Evolutionary conservation across 495 filamentous ascomycete genomes (phyloP), one percentile per base, ranked within the genome.

Genomic region (Cercophora newfieldiana): DNA sequence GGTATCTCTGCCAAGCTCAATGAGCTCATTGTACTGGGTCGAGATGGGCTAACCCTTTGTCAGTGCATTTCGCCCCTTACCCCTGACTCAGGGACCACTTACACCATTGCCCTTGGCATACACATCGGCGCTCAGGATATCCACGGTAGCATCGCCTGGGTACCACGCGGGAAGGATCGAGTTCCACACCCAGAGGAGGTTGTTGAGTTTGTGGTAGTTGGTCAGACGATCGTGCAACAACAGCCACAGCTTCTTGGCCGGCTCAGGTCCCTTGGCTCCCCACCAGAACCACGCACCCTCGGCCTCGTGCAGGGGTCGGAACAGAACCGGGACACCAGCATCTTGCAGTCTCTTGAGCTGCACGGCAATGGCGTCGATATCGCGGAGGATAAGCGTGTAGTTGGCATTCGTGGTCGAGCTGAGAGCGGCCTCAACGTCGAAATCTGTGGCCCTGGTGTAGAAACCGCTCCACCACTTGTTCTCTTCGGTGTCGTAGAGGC

Each of bases 261-360:
- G 70, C 59, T 72, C 81, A 28, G 81, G 56, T 0, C 81, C 81
- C 68, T 80, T 77, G 7, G 81, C 81, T 16, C 81, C 81, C 81
- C 81, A 83, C 81, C 81, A 84, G 73, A 83, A 84, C 81, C 81
- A 84, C 1, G 58, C 75, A 2, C 81, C 81, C 56, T 83, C 81
- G 16, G 81, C 81, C 59, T 83, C 81, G 71, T 83, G 81, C 1
- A 83, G 72, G 1, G 81, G 81, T 0, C 81, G 69, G 66, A 70
- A 83, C 6, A 83, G 73, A 7, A 83, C 69, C 16, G 81, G 79
- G 14, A 83, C 69, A 12, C 73, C 72, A 0, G 79, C 81, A 0
- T 47, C 58, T 49, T 79, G 71, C 18, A 83, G 63, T 2, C 77
- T 50, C 70, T 77, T 76, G 26, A 83, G 71, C 69, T 83, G 75